Evolutionary conservation across 176 grass and related monocot genomes (phyloP).

Genomic region (Panicum miliaceum): DNA sequence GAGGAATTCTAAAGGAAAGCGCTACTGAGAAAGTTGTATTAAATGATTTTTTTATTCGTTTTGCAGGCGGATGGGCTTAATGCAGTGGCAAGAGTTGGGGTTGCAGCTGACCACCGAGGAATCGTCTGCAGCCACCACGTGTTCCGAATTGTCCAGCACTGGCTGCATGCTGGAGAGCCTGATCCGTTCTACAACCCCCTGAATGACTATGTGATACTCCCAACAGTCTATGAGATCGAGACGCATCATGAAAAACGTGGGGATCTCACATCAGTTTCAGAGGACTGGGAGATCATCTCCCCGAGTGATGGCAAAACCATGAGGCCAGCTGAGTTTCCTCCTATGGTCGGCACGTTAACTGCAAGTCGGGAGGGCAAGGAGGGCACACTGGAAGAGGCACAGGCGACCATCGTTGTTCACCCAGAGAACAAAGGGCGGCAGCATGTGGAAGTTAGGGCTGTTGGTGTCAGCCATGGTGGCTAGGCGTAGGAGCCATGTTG

Average conservation of each 20-base stretch:
- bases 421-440: conserved; percentile 52
- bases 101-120: conserved; percentile 88
- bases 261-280: conserved; percentile 53
- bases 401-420: conserved; percentile 56
- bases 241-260: conserved; percentile 47
- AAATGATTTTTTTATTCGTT: neutral
- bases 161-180: conserved; percentile 73
- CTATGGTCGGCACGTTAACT: conserved; percentile 50
- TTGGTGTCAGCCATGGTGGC: conserved; percentile 53
- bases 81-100: conserved; percentile 71
- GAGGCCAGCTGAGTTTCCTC: conserved; percentile 54
- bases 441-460: conserved; percentile 65
- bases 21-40: neutral
- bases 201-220: conserved; percentile 82
- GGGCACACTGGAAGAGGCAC: conserved; percentile 46
- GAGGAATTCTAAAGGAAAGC: neutral
- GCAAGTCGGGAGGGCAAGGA: conserved; percentile 49
- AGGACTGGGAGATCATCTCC: conserved; percentile 89
- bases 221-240: conserved; percentile 65
- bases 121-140: conserved; percentile 67
- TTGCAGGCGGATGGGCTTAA: conserved; percentile 72
- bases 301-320: conserved; percentile 13
- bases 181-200: conserved; percentile 89
- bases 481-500: neutral
- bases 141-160: conserved; percentile 77